Conservation (phyloP, 2,329 filamentous ascomycete genomes). For the Alternaria sp. region DNA sequence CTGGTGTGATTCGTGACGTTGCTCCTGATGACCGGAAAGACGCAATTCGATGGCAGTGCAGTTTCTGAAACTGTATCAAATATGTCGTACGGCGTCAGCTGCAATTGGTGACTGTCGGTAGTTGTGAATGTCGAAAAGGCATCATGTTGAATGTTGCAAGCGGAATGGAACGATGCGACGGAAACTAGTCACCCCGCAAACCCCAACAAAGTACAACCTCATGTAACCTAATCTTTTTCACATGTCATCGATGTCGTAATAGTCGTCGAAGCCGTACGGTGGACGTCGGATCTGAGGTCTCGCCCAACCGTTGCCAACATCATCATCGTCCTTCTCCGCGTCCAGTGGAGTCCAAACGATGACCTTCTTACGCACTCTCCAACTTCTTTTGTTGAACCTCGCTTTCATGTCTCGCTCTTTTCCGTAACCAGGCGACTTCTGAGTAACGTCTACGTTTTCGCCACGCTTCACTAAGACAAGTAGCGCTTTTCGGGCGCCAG, state of each 20-base stretch:
- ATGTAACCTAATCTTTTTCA: constrained; percentile 1
- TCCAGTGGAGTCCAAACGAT: constrained; percentile 25
- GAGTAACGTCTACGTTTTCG: constrained; percentile 12
- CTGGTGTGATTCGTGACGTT: not conserved
- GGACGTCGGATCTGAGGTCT: constrained; percentile 22
- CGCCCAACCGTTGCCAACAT: constrained; percentile 26
- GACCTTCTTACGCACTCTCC: constrained; percentile 26
- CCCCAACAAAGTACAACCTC: not conserved
- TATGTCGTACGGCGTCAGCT: not conserved
- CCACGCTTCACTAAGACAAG: constrained; percentile 26
- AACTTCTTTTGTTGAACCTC: constrained; percentile 24
- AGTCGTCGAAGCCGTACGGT: constrained; percentile 20
- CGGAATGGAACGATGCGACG: not conserved
- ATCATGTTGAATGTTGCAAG: constrained; percentile 2
- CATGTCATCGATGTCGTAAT: constrained; percentile 27
- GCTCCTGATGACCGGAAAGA: not conserved
- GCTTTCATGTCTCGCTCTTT: constrained; percentile 28
- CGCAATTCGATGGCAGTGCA: not conserved
- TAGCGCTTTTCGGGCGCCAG: constrained; percentile 18
- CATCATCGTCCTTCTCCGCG: constrained; percentile 21
- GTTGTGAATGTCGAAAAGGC: not conserved
- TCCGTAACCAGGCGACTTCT: constrained; percentile 22
- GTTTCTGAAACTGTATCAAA: not conserved
- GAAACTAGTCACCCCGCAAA: not conserved
- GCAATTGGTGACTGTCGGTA: not conserved